Percentiles rank a stretch among this genome's conserved stretches.
Conservation (phyloP, 176 grass and related monocot genomes). For the Microstegium vimineum region DNA sequence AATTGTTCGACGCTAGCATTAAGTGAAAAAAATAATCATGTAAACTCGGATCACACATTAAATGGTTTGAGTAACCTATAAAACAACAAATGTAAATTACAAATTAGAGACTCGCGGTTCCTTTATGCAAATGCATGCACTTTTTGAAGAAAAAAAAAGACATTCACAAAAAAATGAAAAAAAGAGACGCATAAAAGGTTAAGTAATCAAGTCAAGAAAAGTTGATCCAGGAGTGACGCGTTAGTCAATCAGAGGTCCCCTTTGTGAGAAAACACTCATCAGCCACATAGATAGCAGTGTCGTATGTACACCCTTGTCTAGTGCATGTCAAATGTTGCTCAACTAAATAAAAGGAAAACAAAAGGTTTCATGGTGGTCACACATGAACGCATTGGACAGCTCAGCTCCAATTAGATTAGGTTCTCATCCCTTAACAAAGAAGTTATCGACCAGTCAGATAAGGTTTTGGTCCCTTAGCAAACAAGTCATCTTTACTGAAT, state of each 20-base stretch:
- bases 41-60: no score
- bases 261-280: constrained; percentile 30
- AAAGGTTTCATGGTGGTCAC: neutral
- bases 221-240: neutral
- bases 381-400: neutral
- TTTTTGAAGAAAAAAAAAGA: no score
- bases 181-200: neutral
- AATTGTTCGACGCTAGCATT: no score
- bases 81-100: no score
- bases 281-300: constrained; percentile 23
- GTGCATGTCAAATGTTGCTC: constrained; percentile 22
- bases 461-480: constrained; percentile 5
- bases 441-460: neutral
- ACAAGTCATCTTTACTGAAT: neutral
- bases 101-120: no score
- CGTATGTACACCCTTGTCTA: neutral
- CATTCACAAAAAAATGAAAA: no score
- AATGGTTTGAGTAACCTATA: no score
- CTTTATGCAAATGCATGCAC: no score
- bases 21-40: no score
- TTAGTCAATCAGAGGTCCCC: neutral
- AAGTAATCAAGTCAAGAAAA: neutral
- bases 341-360: neutral
- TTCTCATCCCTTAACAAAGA: neutral
- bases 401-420: neutral